Base-by-base conservation (phyloP, 2,329 filamentous ascomycete genomes). In the Pseudonectria foliicola region DNA sequence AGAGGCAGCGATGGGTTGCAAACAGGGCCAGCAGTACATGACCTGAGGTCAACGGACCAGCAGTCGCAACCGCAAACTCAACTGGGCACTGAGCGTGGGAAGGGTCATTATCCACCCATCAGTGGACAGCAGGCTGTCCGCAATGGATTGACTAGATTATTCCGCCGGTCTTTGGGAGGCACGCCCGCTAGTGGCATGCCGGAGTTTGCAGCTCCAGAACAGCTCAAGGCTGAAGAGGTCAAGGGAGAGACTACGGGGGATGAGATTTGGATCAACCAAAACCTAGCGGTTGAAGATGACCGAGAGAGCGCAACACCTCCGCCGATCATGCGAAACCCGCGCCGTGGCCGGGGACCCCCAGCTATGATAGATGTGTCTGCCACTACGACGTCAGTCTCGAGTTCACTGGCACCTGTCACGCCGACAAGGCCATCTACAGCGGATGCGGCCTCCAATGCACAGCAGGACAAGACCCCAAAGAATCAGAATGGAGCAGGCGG, bases 221-320 rank as follows among this genome's bases (percentile, higher is more conserved):
- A 37, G 37, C 14, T 16, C 42, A 6, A 15, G 28, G n/a, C 31
- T n/a, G 32, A 47, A 48, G 7, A 13, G 40, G 14, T 26, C 35
- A 11, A 49, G 46, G 38, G 48, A 40, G 26, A 48, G 50, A 34
- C 46, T 1, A 60, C 65, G 33, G 67, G 64, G 6, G 49, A 63
- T 25, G 66, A 58, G 7, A 66, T 59, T 7, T 68, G 58, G 61
- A 55, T 55, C 6, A 58, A 54, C 34, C 55, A 63, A 12, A 54
- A 45, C 11, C 54, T 58, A 3, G 38, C 54, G 1, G 38, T 45
- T 0, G 66, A 67, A 1, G 67, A 70, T 4, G 68, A 71, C 8
- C 52, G 63, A 4, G 53, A 59, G 2, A 67, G 73, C 21, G 68
- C 71, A 1, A 77, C 73, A 7, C 73, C 73, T 3, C 73, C 73